Evolutionary conservation across 1,284 basidiomycete genomes (phyloP), one percentile per base, ranked within the genome.

Genomic region (Leccinum cinnamomeum): DNA sequence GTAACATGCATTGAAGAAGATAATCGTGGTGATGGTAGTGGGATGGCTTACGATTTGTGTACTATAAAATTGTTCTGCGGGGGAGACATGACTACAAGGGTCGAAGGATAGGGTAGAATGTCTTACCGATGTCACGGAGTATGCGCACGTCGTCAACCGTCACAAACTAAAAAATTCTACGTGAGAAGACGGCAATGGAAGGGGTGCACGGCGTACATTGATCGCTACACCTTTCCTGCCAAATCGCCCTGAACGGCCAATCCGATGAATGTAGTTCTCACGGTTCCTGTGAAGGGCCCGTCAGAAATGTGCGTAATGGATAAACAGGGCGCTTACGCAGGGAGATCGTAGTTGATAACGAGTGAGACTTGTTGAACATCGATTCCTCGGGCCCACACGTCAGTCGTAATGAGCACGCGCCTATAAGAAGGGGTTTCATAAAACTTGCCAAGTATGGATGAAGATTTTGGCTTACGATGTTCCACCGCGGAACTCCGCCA

Each of bases 211-310:
- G 80, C 83, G 63, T 72, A 94, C 92, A 77, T 91, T 97, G 78
- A 92, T 94, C 59, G 88, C 95, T 69, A 93, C 95, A 81, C 95
- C 95, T 78, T 97, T 97, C 67, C 95, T 84, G 67, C 95, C 95
- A 76, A 97, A 98, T 62, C 96, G 91, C 70, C 96, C 96, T 59
- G 92, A 94, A 62, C 95, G 89, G 78, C 96, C 96, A 71, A 98
- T 98, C 71, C 96, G 90, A 80, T 98, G 96, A 68, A 99, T 96
- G 80, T 99, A 99, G 78, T 98, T 97, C 82, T 98, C 96, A 84
- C 95, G 94, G 77, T 95, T 95, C 66, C 90, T 92, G 67, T 61
- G 60, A 65, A 64, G 51, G 35, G 58, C 57, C 41, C 33, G 2
- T 63, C 68, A 67, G 58, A 66, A 60, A 65, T 66, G 67, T 54